Evolutionary conservation across 2,329 filamentous ascomycete species (phyloP).

Genomic region (Ceratocystis eucalypticola): DNA sequence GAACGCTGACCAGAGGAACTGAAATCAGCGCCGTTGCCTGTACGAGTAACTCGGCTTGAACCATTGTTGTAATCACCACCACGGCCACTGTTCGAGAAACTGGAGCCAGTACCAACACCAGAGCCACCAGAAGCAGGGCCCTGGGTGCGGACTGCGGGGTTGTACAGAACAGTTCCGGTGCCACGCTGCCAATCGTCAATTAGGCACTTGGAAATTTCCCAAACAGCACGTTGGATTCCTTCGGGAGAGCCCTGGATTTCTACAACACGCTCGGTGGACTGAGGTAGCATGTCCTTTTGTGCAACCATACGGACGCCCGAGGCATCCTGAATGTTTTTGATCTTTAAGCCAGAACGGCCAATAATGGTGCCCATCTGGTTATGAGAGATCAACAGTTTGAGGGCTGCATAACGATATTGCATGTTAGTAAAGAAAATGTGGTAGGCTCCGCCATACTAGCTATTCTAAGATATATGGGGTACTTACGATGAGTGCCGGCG

Average conservation of each 20-base stretch:
- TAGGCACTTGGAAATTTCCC: constrained; percentile 98
- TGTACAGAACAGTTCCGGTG: constrained; percentile 93
- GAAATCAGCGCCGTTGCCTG: constrained; percentile 94
- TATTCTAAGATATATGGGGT: background rate
- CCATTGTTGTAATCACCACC: constrained; percentile 43
- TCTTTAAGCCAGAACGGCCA: constrained; percentile 88
- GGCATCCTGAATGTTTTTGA: constrained; percentile 97
- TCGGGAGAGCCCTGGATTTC: constrained; percentile 92
- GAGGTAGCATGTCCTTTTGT: constrained; percentile 98
- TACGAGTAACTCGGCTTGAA: constrained; percentile 71
- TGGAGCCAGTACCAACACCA: constrained; percentile 29
- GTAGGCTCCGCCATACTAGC: too few relatives aligned
- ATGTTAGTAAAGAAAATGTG: background rate
- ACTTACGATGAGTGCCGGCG: constrained; percentile 89
- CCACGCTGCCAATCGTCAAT: constrained; percentile 97
- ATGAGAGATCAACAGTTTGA: constrained; percentile 96
- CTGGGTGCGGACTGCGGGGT: constrained; percentile 82
- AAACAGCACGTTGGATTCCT: constrained; percentile 87
- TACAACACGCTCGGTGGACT: constrained; percentile 95
- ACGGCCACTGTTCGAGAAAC: constrained; percentile 30
- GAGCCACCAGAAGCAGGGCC: constrained; percentile 41
- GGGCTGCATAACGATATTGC: constrained; percentile 44
- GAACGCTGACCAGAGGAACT: constrained; percentile 61
- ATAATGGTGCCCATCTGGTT: constrained; percentile 99
- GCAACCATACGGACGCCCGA: constrained; percentile 98